Base-by-base conservation (phyloP, 345 rosid species). In the Ceriops tagal region DNA sequence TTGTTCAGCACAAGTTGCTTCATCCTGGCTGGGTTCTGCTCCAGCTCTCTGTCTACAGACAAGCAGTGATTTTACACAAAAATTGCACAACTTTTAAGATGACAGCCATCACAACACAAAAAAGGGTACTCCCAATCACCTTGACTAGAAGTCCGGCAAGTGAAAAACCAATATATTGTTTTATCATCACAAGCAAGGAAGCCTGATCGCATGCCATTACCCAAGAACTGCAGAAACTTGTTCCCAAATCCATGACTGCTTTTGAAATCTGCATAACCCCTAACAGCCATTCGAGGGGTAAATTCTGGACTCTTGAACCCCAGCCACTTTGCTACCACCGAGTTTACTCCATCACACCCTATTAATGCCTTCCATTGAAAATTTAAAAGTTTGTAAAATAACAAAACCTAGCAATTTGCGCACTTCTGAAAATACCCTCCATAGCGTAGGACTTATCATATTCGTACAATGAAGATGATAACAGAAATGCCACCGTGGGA, bases 321-420 rank as follows among this genome's bases (percentile, higher is more conserved):
- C 18, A 89, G 69, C 88, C 86, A 89, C 71, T 80, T 89, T 10
- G 87, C 83, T 73, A 83, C 87, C 53, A 80, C 79, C 2, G 97
- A 89, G 68, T 87, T 81, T 63, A 86, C 87, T 35, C 95, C 95
- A 60, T 87, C 95, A 60, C 92, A 83, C 67, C 96, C 95, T 53
- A 91, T 73, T 81, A 87, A 76, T 67, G 83, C 83, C 92, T 87
- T 58, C 26, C 71, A 73, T 74, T 20, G 13, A 53, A 15, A 43
- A 13, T 43, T 43, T 43, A 43, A 43, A 43, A 15, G 4, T 43
- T 34, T 1, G 9, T 43, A 13, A 3, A 43, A 43, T 13, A 15
- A 43, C 18, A 43, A 13, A 13, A 43, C 18, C 13, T 13, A 15
- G 18, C 49, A 43, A 43, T 15, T 4, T 13, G 18, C 16, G 15